Percentiles rank a stretch among this genome's conserved stretches.
Conservation (phyloP, 2,329 filamentous ascomycete genomes). For the Penicillium sp. region DNA sequence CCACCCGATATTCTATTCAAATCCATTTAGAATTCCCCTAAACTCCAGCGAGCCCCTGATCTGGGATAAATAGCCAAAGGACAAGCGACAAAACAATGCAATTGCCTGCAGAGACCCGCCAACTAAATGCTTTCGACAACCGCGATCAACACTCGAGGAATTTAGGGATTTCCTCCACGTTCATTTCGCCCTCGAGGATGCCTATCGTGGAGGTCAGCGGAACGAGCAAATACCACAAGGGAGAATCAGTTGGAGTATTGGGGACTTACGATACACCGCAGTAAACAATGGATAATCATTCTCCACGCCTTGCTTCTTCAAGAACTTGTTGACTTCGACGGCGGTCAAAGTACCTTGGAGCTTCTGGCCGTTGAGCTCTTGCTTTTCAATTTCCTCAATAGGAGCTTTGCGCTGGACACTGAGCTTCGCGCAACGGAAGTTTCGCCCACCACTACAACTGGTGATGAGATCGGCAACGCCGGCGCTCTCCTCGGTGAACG, state of each 20-base stretch:
- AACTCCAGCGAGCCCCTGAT: neutral
- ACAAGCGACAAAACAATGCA: neutral
- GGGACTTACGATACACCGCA: constrained; percentile 63
- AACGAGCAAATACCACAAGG: constrained; percentile 10
- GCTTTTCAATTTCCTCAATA: constrained; percentile 82
- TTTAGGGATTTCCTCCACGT: constrained; percentile 74
- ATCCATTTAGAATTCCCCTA: neutral
- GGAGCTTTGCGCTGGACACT: constrained; percentile 72
- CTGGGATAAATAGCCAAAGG: neutral
- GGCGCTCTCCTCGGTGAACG: constrained; percentile 79
- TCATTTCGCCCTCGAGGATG: constrained; percentile 71
- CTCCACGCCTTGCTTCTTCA: constrained; percentile 73
- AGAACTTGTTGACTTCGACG: constrained; percentile 82
- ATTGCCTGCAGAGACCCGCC: neutral
- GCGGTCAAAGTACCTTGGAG: constrained; percentile 92
- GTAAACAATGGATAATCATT: constrained; percentile 89
- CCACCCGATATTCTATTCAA: neutral
- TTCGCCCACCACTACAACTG: constrained; percentile 84
- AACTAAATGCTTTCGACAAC: neutral
- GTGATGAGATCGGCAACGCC: constrained; percentile 72
- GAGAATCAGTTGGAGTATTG: constrained; percentile 4
- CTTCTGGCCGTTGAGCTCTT: constrained; percentile 93
- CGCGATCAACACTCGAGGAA: constrained; percentile 48
- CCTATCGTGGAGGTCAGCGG: constrained; percentile 38
- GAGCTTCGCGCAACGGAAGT: constrained; percentile 90